These are phyloP conservation scores for Setaria viridis DNA, from an alignment of 202 grass and related monocot genomes.

Conservation along the genomic window DNA sequence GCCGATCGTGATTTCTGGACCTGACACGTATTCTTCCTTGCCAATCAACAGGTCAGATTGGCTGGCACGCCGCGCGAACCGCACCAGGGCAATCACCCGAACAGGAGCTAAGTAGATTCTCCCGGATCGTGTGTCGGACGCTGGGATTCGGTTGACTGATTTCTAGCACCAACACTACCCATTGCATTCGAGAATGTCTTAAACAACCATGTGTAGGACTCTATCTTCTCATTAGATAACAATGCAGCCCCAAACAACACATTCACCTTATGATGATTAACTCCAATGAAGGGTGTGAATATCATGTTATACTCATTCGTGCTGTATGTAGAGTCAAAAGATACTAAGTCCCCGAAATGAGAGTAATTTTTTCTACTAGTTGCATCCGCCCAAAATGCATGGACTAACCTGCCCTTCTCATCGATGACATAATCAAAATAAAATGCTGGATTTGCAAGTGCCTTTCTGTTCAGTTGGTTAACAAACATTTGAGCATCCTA, in stretches of 20 bases:
- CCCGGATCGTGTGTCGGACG: no score
- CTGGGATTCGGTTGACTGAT: no score
- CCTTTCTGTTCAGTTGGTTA: background rate
- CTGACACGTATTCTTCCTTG: no score
- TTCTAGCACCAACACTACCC: background rate
- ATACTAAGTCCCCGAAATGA: slow-evolving; percentile 51
- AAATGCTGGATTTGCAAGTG: slow-evolving; percentile 21
- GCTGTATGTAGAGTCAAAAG: slow-evolving; percentile 49
- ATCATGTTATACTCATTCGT: slow-evolving; percentile 45
- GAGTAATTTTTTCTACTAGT: slow-evolving; percentile 32
- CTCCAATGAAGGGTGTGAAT: slow-evolving; percentile 40
- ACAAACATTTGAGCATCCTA: slow-evolving; percentile 16
- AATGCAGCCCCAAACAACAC: slow-evolving; percentile 42
- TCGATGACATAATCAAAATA: slow-evolving; percentile 49
- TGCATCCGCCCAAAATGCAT: slow-evolving; percentile 48
- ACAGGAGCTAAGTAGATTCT: no score
- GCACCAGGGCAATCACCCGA: no score
- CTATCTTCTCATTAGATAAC: slow-evolving; percentile 34
- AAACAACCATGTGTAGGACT: slow-evolving; percentile 47
- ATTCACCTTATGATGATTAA: slow-evolving; percentile 47
- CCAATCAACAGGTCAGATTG: no score
- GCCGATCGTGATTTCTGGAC: no score
- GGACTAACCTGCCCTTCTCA: slow-evolving; percentile 38
- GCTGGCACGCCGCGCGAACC: no score
- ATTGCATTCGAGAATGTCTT: slow-evolving; percentile 31